These are phyloP conservation scores for Phoma sp. DNA, from an alignment of 2,329 filamentous ascomycete species.

Conservation along the genomic window DNA sequence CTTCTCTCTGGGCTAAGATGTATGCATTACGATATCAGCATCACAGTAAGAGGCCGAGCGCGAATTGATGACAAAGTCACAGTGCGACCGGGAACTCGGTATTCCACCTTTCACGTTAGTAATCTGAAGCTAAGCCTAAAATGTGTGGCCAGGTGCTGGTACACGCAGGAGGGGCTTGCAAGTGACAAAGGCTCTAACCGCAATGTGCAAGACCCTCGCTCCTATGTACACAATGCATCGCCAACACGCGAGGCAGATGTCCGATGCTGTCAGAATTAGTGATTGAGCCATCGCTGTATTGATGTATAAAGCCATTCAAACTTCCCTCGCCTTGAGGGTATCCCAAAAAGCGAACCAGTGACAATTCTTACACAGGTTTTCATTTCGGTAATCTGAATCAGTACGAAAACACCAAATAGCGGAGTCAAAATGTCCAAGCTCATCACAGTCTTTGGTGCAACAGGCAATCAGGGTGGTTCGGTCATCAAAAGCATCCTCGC, in stretches of 20 bases:
- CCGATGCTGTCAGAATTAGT: slow-evolving; percentile 4
- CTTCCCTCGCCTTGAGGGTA: not conserved
- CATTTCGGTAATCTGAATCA: too few species aligned
- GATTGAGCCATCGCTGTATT: not conserved
- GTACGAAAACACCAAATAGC: not conserved
- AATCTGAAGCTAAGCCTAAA: not conserved
- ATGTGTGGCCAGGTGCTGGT: not conserved
- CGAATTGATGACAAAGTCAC: slow-evolving; percentile 1
- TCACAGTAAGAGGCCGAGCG: slow-evolving; percentile 1
- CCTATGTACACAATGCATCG: too few species aligned
- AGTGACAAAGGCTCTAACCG: not conserved
- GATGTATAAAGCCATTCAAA: not conserved
- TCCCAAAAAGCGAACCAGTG: too few species aligned
- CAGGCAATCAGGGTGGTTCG: slow-evolving; percentile 59
- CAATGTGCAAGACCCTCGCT: not conserved
- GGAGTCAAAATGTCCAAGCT: slow-evolving; percentile 28
- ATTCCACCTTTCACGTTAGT: not conserved
- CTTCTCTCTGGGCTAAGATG: not conserved
- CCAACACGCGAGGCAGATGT: not conserved
- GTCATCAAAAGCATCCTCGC: slow-evolving; percentile 55
- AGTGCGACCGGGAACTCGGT: slow-evolving; percentile 3
- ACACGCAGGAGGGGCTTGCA: not conserved
- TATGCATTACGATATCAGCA: not conserved
- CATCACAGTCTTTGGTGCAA: slow-evolving; percentile 57
- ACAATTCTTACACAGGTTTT: too few species aligned